Base-by-base conservation (phyloP, 225 moss, liverwort and hornwort genomes). In the Anthoceros angustus region DNA sequence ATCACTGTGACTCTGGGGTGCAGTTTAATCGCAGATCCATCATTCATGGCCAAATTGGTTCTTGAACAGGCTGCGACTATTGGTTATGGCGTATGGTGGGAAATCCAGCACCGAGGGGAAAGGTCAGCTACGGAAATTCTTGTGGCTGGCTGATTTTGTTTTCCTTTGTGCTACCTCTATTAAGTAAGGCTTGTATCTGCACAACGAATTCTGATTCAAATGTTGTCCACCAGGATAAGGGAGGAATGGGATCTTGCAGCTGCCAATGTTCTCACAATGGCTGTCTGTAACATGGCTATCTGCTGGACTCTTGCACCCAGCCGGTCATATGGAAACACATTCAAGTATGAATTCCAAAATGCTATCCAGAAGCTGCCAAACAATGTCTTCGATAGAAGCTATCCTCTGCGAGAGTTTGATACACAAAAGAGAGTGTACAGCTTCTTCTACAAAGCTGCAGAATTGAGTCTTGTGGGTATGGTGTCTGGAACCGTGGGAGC, bases 191-290 rank as follows among this genome's bases (percentile, higher is more conserved):
- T 14, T 55, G 12, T 55, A 18, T 55, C 23, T 20, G 5, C 1
- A 55, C 55, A 55, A 6, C 7, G 8, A 20, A 4, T 55, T 20
- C n/a, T 55, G 7, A 55, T 15, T 55, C 23, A 23, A 7, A 6
- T 23, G 78, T 42, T 43, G 2, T 18, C 74, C 63, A 42, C 24
- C 86, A 95, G 94, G 79, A 79, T 91, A 68, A 90, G 82, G 76
- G 86, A 95, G 50, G 94, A 95, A 72, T 95, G 90, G 94, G 84
- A 85, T 71, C 80, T 95, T 63, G 94, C 88, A 65, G 90, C 83
- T 64, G 79, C 86, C 65, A 91, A 95, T 68, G 80, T 95, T 42
- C 72, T 95, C 76, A 88, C 94, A 42, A 83, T 95, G 78, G 81
- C 86, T 66, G 86, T 78, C 25, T 90, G 94, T 66, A 95, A 83